Base-by-base conservation (phyloP, 164 flowering plant genomes). In the Cinnamomum chago region DNA sequence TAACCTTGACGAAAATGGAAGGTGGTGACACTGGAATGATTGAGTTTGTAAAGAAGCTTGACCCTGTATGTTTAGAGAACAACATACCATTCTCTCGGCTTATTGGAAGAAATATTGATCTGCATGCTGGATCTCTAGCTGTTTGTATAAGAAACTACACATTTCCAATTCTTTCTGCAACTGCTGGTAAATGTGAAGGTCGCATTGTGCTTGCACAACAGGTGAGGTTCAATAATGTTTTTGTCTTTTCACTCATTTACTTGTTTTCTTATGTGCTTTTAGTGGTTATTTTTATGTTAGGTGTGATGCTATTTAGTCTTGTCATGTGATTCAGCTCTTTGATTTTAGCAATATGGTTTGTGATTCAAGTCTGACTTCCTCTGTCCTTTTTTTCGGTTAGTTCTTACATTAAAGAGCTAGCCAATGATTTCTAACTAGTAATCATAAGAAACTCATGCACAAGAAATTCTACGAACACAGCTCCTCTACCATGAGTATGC, bases 1-100 rank as follows among this genome's bases (percentile, higher is more conserved):
- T 92, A 33, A 92, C 85, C 79, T 84, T 92, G 85, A 86, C 88
- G 5, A 84, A 77, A 76, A 87, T 96, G 85, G 97, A 90, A 80
- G 98, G 97, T 75, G 98, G 94, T 75, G 94, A 91, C 71, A 80
- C 80, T 76, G 99, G 99, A 75, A 94, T 96, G 97, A 83, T 96
- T 73, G 97, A 90, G 71, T 81, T 92, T 75, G 25, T 96, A 67
- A 90, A 84, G 84, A 90, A 83, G 81, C 97, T 94, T 79, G 99
- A 96, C 78, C 94, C 98, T 70, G 84, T 94, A 9, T 81, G 83
- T 80, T 77, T 58, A 72, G 92, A 88, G 65, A 83, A 85, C 73
- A 79, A 87, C 25, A 85, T 96, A 79, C 99, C 99, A 71, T 94
- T 96, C 86, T 89, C 97, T 55, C 86, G 92, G 68, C 79, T 96